These are phyloP conservation scores for Xylaria sp. DNA, from an alignment of 2,329 filamentous ascomycete species.

Conservation along the genomic window DNA sequence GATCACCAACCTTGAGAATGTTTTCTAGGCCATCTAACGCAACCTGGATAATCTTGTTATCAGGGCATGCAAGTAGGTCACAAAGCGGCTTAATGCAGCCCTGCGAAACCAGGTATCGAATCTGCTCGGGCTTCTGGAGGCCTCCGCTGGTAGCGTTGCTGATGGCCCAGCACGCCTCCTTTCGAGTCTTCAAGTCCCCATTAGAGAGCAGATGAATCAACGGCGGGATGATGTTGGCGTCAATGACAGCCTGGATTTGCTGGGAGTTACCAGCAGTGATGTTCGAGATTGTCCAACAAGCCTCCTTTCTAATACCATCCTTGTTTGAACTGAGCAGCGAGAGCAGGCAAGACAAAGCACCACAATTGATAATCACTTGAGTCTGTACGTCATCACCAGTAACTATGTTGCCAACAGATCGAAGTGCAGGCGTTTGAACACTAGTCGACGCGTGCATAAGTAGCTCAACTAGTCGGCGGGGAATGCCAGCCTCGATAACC, in stretches of 20 bases:
- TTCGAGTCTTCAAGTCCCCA: slow-evolving; percentile 98
- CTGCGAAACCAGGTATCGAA: slow-evolving; percentile 90
- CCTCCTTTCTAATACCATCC: slow-evolving; percentile 98
- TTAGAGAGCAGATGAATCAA: slow-evolving; percentile 96
- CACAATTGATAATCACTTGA: slow-evolving; percentile 99
- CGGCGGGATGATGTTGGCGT: slow-evolving; percentile 95
- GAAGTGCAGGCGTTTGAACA: slow-evolving; percentile 95
- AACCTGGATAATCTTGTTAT: slow-evolving; percentile 99
- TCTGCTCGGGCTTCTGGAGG: slow-evolving; percentile 98
- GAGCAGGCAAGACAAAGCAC: slow-evolving; percentile 89
- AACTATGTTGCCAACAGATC: slow-evolving; percentile 98
- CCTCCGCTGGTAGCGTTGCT: slow-evolving; percentile 98
- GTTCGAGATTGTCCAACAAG: slow-evolving; percentile 99
- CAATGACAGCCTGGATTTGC: slow-evolving; percentile 96
- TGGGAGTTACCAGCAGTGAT: slow-evolving; percentile 97
- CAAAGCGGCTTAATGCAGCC: slow-evolving; percentile 98
- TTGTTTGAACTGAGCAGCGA: slow-evolving; percentile 96
- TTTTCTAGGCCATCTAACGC: slow-evolving; percentile 98
- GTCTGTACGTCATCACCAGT: slow-evolving; percentile 99
- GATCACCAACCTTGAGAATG: slow-evolving; percentile 98
- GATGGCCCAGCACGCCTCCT: slow-evolving; percentile 99
- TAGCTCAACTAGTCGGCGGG: slow-evolving; percentile 93
- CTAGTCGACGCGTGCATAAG: slow-evolving; percentile 98
- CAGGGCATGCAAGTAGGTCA: slow-evolving; percentile 92
- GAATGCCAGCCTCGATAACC: slow-evolving; percentile 97